These are phyloP conservation scores for Pythium plurisporium DNA, from an alignment of 352 stramenopile species.

Conservation along the genomic window DNA sequence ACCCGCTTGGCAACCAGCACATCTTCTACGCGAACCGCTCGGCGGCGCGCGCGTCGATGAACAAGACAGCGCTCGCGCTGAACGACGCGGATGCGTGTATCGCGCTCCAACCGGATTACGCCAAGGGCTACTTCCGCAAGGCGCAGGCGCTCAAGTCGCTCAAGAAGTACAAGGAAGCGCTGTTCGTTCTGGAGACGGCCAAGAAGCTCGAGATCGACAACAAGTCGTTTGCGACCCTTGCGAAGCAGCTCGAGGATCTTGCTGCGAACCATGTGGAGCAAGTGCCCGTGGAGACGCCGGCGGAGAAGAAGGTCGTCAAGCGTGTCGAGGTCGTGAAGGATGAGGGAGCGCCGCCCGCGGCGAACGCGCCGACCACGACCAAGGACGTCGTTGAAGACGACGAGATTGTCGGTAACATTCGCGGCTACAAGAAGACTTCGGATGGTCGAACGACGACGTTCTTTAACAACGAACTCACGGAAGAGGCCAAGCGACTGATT, in stretches of 20 bases:
- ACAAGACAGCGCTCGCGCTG: conserved; percentile 56
- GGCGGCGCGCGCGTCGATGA: conserved; percentile 80
- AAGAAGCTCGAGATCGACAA: conserved; percentile 64
- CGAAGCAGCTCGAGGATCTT: conserved; percentile 53
- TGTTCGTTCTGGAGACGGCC: conserved; percentile 55
- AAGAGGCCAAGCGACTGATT: conserved; percentile 96
- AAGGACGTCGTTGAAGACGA: conserved; percentile 56
- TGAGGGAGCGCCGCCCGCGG: neutral
- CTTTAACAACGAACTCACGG: conserved; percentile 98
- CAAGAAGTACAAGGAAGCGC: conserved; percentile 60
- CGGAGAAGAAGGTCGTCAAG: conserved; percentile 49
- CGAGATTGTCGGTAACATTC: conserved; percentile 59
- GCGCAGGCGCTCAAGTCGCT: conserved; percentile 75
- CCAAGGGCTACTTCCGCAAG: conserved; percentile 83
- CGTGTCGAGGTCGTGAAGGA: conserved; percentile 43
- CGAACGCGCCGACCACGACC: conserved; percentile 8
- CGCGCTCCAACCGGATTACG: conserved; percentile 48
- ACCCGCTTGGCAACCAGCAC: conserved; percentile 64
- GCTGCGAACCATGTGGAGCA: conserved; percentile 59
- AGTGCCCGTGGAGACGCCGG: conserved; percentile 17
- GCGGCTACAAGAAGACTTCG: conserved; percentile 97
- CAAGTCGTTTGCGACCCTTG: conserved; percentile 66
- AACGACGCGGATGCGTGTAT: conserved; percentile 70
- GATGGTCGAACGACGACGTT: conserved; percentile 99
- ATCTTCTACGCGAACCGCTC: conserved; percentile 88